Conservation (phyloP, 1,284 basidiomycete species). For the Ceratobasidium sp. region DNA sequence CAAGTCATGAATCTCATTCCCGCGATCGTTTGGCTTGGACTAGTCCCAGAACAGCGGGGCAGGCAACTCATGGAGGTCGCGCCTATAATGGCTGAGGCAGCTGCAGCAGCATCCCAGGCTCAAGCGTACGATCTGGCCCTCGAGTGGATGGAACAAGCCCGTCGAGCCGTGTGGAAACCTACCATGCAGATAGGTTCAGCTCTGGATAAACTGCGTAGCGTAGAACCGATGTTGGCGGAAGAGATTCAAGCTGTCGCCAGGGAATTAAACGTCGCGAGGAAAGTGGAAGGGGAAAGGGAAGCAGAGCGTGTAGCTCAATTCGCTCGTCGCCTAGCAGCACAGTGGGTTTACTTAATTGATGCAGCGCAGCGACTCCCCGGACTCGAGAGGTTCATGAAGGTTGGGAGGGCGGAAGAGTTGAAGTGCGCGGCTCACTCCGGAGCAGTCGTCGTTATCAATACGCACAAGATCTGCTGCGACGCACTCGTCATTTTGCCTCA, state of each 20-base stretch:
- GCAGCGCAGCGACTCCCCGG: conserved; percentile 1
- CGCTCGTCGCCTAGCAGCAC: not conserved
- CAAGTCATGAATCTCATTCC: conserved; percentile 31
- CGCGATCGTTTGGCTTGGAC: conserved; percentile 31
- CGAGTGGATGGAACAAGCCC: conserved; percentile 54
- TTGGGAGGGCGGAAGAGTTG: not conserved
- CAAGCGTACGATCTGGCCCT: conserved; percentile 47
- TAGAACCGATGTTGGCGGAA: not conserved
- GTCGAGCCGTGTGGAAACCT: conserved; percentile 56
- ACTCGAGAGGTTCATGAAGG: conserved; percentile 20
- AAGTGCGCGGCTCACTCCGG: not conserved
- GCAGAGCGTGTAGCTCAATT: not conserved
- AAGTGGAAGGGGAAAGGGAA: no score
- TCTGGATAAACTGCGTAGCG: conserved; percentile 52
- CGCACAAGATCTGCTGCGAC: conserved; percentile 26
- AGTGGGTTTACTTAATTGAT: not conserved
- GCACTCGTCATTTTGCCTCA: conserved; percentile 15
- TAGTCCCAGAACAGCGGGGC: not conserved
- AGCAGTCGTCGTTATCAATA: conserved; percentile 17
- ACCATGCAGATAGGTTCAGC: conserved; percentile 53
- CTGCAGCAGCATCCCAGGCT: conserved; percentile 13
- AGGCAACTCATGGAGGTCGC: not conserved
- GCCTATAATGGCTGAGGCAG: conserved; percentile 9
- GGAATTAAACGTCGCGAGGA: conserved; percentile 32
- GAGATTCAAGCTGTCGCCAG: conserved; percentile 12